Conservation (phyloP, 1,284 basidiomycete species). For the Leccinum insolens region DNA sequence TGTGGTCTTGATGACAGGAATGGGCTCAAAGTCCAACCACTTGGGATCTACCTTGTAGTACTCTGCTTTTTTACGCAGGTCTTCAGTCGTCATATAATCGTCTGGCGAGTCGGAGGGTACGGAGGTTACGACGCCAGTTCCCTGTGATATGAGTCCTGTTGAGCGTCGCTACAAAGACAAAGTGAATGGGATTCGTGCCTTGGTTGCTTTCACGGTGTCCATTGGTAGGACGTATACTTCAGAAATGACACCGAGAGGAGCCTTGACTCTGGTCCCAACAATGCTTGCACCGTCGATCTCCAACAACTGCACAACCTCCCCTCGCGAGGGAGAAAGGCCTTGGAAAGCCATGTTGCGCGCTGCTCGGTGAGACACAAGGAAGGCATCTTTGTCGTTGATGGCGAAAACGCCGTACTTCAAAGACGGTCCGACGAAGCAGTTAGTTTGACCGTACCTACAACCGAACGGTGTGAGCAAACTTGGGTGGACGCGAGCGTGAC, state of each 20-base stretch:
- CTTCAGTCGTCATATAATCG: conserved; percentile 90
- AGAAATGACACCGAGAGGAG: conserved; percentile 81
- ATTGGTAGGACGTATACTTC: conserved; percentile 97
- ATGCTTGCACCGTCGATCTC: conserved; percentile 82
- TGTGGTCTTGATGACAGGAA: conserved; percentile 88
- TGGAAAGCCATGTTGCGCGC: conserved; percentile 99
- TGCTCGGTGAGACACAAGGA: conserved; percentile 87
- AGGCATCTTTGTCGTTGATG: conserved; percentile 86
- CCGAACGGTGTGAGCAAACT: conserved; percentile 11
- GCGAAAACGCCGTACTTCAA: conserved; percentile 95
- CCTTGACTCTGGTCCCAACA: conserved; percentile 90
- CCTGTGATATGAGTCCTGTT: conserved; percentile 44
- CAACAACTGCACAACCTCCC: conserved; percentile 72
- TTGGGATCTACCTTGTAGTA: conserved; percentile 94
- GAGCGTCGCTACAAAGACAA: conserved; percentile 3
- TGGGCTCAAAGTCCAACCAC: conserved; percentile 87
- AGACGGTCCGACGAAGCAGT: conserved; percentile 92
- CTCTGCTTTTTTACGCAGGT: conserved; percentile 96
- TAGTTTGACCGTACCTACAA: conserved; percentile 93
- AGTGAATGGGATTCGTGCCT: conserved; percentile 45
- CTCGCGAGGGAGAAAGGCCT: conserved; percentile 72
- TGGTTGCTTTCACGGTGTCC: conserved; percentile 95
- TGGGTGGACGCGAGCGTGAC: conserved; percentile 9
- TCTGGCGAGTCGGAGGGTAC: conserved; percentile 99
- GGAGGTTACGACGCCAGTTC: conserved; percentile 98